Base-by-base conservation (phyloP, 2,329 filamentous ascomycete genomes). In the Tolypocladium tundrense region DNA sequence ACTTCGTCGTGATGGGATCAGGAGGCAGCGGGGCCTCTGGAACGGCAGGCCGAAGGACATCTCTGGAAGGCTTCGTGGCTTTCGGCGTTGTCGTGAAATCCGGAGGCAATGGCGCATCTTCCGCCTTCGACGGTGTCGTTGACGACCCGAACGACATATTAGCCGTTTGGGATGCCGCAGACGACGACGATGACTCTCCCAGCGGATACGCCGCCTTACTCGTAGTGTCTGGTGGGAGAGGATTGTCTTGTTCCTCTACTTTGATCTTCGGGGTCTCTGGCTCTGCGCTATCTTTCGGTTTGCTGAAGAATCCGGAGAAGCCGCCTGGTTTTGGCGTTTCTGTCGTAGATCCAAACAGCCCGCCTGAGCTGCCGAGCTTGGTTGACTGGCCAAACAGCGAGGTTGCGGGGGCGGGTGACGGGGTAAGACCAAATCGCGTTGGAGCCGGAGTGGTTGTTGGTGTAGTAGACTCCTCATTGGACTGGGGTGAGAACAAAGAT, bases 201-300 rank as follows among this genome's bases (percentile, higher is more conserved):
- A 81, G 62, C 54, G 74, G 70, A 64, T 77, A 83, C 55, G 72
- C 68, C 59, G 71, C 69, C 72, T 79, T 82, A 74, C 80, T 84
- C 57, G 75, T 82, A 58, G 79, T 70, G 60, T 84, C 80, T 27
- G 81, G 80, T 40, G 82, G 81, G 5, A 84, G 69, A 58, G 81
- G 80, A 27, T 65, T 69, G 59, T 72, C 72, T 58, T 68, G 63
- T 42, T 73, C 70, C 41, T 69, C 69, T 43, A 66, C 60, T 61
- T 76, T 78, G 53, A 70, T 67, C 59, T 74, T 72, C 4, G 72
- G 69, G 5, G 69, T 63, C n/a, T 65, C 64, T 31, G 58, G 60
- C 56, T 66, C 65, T 31, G 59, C 45, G 35, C 19, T 43, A 39
- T 58, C 31, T 27, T 60, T 60, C 19, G 64, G 61, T 39, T 64